Evolutionary conservation across 768 basidiomycete species (phyloP), one percentile per base, ranked within the genome.

Genomic region (Leccinum ochraceum): DNA sequence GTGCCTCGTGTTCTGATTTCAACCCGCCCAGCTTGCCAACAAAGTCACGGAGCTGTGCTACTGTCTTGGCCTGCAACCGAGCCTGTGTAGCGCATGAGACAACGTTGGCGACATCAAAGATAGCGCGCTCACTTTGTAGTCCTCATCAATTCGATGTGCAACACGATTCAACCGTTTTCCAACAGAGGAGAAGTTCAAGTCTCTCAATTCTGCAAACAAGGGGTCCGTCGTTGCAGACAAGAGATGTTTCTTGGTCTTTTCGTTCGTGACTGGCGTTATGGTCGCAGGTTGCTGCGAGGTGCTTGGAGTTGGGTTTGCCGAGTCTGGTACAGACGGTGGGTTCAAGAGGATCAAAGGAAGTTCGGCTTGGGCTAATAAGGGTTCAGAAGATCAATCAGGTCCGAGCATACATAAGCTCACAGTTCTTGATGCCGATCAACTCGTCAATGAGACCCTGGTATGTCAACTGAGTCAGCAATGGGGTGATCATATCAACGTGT

Each of bases 361-460:
- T 69, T 94, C 92, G 30, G 88, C 86, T 64, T 92, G 88, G 20
- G 89, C 92, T 93, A 61, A 37, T 16, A 62, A 42, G 53, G 11
- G 24, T 14, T 68, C 32, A 65, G 62, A 56, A 14, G 22, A 20
- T 2, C 50, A 11, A 42, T 20, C 11, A 5, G 13, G 20, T 34
- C 30, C 6, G 17, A 28, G 24, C 16, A 54, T 3, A n/a, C n/a
- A 53, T 26, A 28, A 10, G 75, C 88, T 60, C 67, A 94, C 95
- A 90, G 69, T 97, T 94, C 73, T 84, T 90, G 62, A 99, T 88
- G 1, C 93, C 91, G 52, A 97, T 80, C 37, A 94, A 77, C 73
- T 99, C 97, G 69, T 98, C 97, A 36, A 98, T 81, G 53, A 99
- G 86, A 20, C 97, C 97, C 71, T 98, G 90, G 66, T 98, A 98